Evolutionary conservation across 495 filamentous ascomycete genomes (phyloP), one percentile per base, ranked within the genome.

Genomic region (Penicillium flavigenum): DNA sequence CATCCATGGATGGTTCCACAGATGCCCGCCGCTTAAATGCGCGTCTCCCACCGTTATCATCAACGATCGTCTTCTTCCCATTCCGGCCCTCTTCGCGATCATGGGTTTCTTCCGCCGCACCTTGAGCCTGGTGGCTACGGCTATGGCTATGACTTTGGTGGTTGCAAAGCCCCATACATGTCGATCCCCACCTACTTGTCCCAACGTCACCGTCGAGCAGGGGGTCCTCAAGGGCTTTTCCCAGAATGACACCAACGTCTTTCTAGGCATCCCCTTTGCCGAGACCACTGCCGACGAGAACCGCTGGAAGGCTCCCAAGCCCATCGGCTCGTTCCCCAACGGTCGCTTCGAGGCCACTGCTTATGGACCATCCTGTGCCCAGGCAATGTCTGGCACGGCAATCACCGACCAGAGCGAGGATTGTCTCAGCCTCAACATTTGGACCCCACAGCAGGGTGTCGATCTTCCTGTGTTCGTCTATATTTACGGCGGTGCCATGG

Each of bases 341-440:
- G 62, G 60, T n/a, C 45, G 24, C 17, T 49, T 62, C 41, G 51
- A 70, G 51, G 67, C 67, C 4, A 62, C 60, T 22, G 16, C 58
- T 19, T 68, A 58, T 22, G 63, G 63, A 7, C 59, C 68, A 19
- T 54, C 60, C 2, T 71, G 68, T 54, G 65, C 63, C n/a, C 65
- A 71, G 59, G 53, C 50, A 14, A 66, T 62, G 54, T 66, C 65
- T 8, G 62, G 64, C 54, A 63, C 50, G 17, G 52, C 59, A 19
- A 64, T 63, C 51, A 60, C 59, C 12, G 53, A 50, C 16, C 60
- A 61, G 42, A 63, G 66, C 43, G 68, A 71, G 50, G 66, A 68
- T 29, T 71, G 68, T 31, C 54, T 71, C 43, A 65, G 56, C 54
- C 55, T 71, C 27, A 71, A 71, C n/a, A 54, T 67, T 31, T 58